Conservation (phyloP, 1,284 basidiomycete genomes). For the Puccinia triticina region DNA sequence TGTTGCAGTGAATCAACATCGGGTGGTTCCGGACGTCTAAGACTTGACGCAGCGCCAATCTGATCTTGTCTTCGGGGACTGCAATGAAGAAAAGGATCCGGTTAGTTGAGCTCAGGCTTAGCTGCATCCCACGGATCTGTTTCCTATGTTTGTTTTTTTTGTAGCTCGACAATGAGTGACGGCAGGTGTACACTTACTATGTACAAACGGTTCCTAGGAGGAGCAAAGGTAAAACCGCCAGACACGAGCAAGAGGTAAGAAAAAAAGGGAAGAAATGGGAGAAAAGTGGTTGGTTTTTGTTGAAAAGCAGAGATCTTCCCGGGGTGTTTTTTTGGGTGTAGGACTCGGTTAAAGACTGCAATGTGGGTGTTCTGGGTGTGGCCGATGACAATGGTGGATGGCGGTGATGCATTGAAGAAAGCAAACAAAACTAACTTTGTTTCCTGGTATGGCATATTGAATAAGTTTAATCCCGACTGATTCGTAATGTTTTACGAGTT, state of each 20-base stretch:
- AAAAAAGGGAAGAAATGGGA: background rate
- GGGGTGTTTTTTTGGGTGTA: background rate
- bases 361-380: background rate
- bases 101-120: background rate
- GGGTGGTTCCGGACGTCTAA: conserved; percentile 66
- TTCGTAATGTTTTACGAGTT: conserved; percentile 63
- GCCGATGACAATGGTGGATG: conserved; percentile 29
- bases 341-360: conserved; percentile 43
- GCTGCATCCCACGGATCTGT: background rate
- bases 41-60: conserved; percentile 64
- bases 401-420: conserved; percentile 6
- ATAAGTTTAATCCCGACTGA: conserved; percentile 62
- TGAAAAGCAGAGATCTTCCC: background rate
- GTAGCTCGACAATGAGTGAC: background rate
- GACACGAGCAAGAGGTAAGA: background rate
- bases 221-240: too few relatives aligned
- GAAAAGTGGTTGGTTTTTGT: conserved; percentile 5
- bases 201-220: conserved; percentile 63
- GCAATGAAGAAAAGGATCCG: background rate
- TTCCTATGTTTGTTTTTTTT: background rate
- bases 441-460: conserved; percentile 67
- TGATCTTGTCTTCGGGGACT: conserved; percentile 65
- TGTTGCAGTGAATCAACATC: conserved; percentile 67
- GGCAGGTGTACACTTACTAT: conserved; percentile 56
- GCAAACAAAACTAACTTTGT: conserved; percentile 61